Evolutionary conservation across 176 grass and related monocot genomes (phyloP).

Genomic region (Carex parvula): DNA sequence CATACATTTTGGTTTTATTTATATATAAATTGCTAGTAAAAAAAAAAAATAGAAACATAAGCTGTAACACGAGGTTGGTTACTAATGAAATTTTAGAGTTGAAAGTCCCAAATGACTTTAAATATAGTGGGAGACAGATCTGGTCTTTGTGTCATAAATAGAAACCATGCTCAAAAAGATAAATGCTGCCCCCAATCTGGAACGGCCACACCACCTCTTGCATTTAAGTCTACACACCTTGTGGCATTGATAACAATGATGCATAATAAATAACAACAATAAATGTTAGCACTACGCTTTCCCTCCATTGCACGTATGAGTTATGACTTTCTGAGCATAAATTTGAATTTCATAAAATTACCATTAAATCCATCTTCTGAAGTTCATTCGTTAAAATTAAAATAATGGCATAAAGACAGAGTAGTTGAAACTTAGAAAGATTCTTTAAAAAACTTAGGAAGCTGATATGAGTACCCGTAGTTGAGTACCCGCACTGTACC

Average conservation of each 20-base stretch:
- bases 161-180: conserved; percentile 24
- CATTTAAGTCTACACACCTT: background rate
- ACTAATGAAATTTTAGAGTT: background rate
- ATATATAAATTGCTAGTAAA: background rate
- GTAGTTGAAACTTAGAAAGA: background rate
- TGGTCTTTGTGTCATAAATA: conserved; percentile 20
- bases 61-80: background rate
- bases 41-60: too few relatives aligned
- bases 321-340: background rate
- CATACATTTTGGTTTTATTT: background rate
- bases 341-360: background rate
- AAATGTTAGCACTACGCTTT: background rate
- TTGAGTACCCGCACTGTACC: too few relatives aligned
- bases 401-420: background rate
- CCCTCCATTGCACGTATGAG: background rate
- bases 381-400: background rate
- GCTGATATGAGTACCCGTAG: too few relatives aligned
- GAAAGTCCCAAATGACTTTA: background rate
- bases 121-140: conserved; percentile 25
- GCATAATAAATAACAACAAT: conserved; percentile 6
- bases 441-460: too few relatives aligned
- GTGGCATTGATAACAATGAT: background rate
- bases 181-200: background rate
- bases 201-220: background rate
- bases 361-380: background rate